Percentiles rank a stretch among this genome's conserved stretches.
phyloP scores from a whole-genome alignment of 2,329 filamentous ascomycete species.

The Colletotrichum tropicale region DNA sequence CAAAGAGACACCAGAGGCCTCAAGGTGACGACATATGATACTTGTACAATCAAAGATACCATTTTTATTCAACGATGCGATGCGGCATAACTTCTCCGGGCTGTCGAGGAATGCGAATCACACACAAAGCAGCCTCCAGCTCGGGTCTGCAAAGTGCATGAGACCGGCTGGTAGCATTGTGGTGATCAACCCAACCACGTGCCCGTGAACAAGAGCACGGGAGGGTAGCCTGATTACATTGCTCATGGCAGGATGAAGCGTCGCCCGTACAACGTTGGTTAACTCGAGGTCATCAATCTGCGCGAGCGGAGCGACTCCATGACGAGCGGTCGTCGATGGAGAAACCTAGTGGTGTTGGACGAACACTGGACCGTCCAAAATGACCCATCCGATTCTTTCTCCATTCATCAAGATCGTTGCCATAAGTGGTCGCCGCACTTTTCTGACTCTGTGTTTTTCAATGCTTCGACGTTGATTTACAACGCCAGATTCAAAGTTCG shows the following conservation, averaged over 20 bases:
- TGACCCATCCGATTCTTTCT: not conserved
- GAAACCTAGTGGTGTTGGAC: not conserved
- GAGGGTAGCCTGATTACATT: not conserved
- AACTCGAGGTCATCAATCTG: not conserved
- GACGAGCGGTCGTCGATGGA: not conserved
- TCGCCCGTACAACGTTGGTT: not conserved
- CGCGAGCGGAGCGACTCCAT: not conserved
- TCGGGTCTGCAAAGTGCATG: not conserved
- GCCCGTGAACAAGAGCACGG: not conserved
- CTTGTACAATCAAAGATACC: slow-evolving; percentile 17
- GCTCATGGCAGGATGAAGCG: not conserved
- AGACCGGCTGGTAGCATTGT: not conserved
- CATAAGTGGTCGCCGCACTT: not conserved
- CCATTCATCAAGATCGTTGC: not conserved
- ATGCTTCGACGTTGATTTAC: not conserved
- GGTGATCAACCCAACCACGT: not conserved
- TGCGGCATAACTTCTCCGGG: not conserved
- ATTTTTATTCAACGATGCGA: not conserved
- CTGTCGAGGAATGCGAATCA: not conserved
- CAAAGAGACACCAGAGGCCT: slow-evolving; percentile 1
- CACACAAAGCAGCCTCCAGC: not conserved
- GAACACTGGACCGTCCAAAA: not conserved
- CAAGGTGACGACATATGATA: slow-evolving; percentile 7
- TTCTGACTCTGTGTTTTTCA: not conserved
- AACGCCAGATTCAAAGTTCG: not conserved